Percentiles rank a stretch among this genome's conserved stretches.
phyloP scores from a whole-genome alignment of 768 basidiomycete species.

The Boletus coccyginus region DNA sequence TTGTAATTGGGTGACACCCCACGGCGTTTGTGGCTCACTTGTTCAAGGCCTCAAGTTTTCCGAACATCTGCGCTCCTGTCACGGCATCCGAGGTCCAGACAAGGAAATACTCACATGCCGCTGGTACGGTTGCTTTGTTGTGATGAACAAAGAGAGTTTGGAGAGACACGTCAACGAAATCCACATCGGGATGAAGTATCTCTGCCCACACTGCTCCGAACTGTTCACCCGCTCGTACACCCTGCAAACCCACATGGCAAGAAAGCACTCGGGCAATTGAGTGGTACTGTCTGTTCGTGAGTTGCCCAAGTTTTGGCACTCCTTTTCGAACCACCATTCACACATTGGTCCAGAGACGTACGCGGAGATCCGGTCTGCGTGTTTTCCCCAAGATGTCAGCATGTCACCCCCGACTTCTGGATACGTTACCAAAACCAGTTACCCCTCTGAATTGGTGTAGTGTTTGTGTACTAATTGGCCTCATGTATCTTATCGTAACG shows the following conservation, averaged over 20 bases:
- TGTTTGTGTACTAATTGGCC: constrained; percentile 2
- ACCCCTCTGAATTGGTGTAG: neutral
- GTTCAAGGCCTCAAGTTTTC: constrained; percentile 12
- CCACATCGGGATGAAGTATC: constrained; percentile 18
- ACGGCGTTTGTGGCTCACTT: neutral
- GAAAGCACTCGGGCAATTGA: constrained; percentile 9
- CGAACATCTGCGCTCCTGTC: constrained; percentile 21
- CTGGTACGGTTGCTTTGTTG: constrained; percentile 18
- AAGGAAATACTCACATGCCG: constrained; percentile 2
- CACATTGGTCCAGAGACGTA: neutral
- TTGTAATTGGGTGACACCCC: constrained; percentile 16
- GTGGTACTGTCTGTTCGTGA: neutral
- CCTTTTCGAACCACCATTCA: neutral
- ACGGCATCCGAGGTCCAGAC: constrained; percentile 21
- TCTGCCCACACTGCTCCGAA: constrained; percentile 19
- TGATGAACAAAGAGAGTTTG: constrained; percentile 30
- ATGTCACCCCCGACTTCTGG: neutral
- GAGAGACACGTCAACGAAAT: constrained; percentile 25
- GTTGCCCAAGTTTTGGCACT: neutral
- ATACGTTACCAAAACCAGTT: neutral
- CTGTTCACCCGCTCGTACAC: constrained; percentile 29
- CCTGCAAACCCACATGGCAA: constrained; percentile 9
- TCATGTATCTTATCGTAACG: constrained; percentile 2
- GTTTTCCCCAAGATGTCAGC: neutral
- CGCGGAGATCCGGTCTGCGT: neutral